phyloP scores from a whole-genome alignment of 306 rosid species.

The Cicer chorassanicum region DNA sequence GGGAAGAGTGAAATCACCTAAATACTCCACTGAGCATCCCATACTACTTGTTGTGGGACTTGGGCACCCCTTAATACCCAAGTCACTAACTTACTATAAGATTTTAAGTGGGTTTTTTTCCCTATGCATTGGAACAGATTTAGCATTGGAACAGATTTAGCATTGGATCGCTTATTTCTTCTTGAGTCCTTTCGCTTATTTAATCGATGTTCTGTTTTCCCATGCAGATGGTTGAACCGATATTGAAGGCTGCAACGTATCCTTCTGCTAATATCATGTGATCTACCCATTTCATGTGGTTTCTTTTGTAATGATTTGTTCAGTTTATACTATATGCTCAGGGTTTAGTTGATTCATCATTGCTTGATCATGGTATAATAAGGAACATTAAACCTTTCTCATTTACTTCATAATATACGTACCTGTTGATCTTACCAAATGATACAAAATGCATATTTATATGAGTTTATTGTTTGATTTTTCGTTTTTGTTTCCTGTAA shows the following conservation, averaged over 20 bases:
- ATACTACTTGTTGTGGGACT: no score
- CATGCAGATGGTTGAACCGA: constrained; percentile 92
- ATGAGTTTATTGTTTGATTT: not conserved
- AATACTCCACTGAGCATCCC: no score
- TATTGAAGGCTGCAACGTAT: constrained; percentile 88
- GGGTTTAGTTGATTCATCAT: constrained; percentile 24
- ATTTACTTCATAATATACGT: not conserved
- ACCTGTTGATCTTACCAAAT: constrained; percentile 24
- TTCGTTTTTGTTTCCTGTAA: not conserved
- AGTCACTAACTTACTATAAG: not conserved
- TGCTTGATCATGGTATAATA: not conserved
- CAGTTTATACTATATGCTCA: not conserved
- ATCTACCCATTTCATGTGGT: not conserved
- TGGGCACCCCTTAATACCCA: no score
- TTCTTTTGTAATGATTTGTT: constrained; percentile 11
- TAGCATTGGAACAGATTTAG: constrained; percentile 26
- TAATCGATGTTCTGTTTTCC: constrained; percentile 31
- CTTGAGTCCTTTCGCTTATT: constrained; percentile 15
- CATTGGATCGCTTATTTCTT: constrained; percentile 23
- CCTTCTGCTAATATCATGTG: constrained; percentile 48
- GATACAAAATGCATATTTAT: not conserved
- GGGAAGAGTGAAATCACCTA: no score
- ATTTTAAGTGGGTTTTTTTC: not conserved
- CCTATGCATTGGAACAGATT: not conserved
- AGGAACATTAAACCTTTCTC: not conserved